Conservation (phyloP, 345 rosid genomes). For the Lenwebbia sp. region DNA sequence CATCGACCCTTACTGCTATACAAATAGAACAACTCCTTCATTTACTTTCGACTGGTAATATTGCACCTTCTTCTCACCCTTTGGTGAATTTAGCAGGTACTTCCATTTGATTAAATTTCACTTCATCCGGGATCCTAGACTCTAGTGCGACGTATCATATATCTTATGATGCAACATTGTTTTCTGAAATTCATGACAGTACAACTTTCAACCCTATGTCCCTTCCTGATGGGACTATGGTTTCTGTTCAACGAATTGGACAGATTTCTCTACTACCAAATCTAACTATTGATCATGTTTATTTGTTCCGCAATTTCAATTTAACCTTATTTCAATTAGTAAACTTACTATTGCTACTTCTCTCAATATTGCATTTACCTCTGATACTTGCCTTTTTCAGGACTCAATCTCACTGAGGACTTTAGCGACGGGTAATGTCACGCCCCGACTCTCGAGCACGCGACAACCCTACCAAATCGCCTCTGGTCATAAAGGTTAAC, state of each 20-base stretch:
- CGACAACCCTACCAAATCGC: too few species aligned
- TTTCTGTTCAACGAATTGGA: not conserved
- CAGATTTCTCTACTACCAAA: not conserved
- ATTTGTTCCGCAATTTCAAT: not conserved
- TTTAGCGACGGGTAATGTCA: not conserved
- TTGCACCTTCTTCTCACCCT: not conserved
- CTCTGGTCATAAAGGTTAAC: too few species aligned
- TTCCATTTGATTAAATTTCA: not conserved
- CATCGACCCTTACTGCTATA: not conserved
- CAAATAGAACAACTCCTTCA: not conserved
- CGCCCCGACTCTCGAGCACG: too few species aligned
- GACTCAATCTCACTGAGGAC: not conserved
- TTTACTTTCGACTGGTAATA: not conserved
- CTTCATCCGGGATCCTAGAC: not conserved
- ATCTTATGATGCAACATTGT: not conserved
- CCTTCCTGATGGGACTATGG: not conserved
- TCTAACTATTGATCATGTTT: not conserved
- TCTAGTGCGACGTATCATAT: not conserved
- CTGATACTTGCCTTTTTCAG: not conserved
- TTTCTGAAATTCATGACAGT: not conserved
- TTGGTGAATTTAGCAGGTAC: not conserved
- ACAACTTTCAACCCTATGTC: not conserved
- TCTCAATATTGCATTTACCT: not conserved
- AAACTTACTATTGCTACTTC: not conserved
- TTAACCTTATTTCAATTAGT: not conserved